Evolutionary conservation across 139 green algal genomes (phyloP), one percentile per base, ranked within the genome.

Genomic region (Asterochloris erici): DNA sequence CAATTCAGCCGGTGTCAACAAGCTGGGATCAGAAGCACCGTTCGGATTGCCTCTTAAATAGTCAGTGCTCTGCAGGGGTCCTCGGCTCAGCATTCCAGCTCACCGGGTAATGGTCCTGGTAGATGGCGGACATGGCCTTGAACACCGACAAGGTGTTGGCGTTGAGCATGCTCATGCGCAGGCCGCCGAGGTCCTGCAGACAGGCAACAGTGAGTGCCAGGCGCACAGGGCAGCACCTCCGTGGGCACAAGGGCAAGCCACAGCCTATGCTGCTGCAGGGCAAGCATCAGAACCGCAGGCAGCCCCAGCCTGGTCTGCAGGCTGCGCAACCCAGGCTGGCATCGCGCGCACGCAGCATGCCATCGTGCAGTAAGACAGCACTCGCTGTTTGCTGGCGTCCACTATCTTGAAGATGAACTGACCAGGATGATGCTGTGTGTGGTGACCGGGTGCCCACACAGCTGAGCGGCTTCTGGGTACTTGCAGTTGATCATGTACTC

Each of bases 401-500:
- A 54, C 38, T 6, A 54, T 54, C 38, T 10, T 54, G 38, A 54
- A 54, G 2, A 54, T 54, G 21, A 24, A 16, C 78, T 82, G 12
- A 82, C 78, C 78, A 82, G 28, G 78, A 82, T 74, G 63, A 82
- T 63, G 62, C 78, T 74, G 63, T 82, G 78, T 29, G 62, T 63
- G n/a, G 73, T 63, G 14, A 82, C 63, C 28, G 63, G 78, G 24
- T 82, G 78, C 0, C 78, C 78, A 26, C 27, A 15, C 27, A 63
- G 68, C 14, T 74, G 23, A 29, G 78, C 10, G 19, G 78, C 78
- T 63, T 82, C 78, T 14, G 13, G 4, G n/a, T 82, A 82, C 78
- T 82, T 82, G 78, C 63, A 73, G 15, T 82, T 82, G 10, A 82
- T 63, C 78, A 82, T 73, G 78, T 82, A 82, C 78, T 82, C 78